A percentile compares a stretch with the other conserved stretches of the same genome.
These are phyloP conservation scores for Phytopythium litorale DNA, from an alignment of 352 stramenopile species.

Conservation along the genomic window DNA sequence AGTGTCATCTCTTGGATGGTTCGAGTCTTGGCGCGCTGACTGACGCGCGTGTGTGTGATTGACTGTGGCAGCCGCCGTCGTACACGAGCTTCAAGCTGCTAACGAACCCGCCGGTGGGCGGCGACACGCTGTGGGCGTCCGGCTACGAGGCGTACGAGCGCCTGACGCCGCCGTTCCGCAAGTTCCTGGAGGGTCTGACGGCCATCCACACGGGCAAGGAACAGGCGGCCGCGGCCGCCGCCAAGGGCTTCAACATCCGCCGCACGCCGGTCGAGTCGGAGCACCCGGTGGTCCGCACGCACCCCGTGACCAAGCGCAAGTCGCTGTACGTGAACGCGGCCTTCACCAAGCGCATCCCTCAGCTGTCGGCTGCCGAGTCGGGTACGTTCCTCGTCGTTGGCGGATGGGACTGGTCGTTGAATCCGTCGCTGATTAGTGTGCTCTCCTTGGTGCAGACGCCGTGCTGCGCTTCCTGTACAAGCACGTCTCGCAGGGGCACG, in stretches of 20 bases:
- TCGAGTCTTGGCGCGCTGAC: neutral
- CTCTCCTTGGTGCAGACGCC: neutral
- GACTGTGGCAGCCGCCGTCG: constrained; percentile 14
- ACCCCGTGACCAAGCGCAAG: constrained; percentile 32
- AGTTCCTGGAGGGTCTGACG: constrained; percentile 31
- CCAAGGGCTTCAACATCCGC: constrained; percentile 21
- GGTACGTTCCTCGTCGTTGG: constrained; percentile 10
- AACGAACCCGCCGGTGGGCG: constrained; percentile 26
- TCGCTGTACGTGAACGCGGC: constrained; percentile 30
- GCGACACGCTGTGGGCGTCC: constrained; percentile 38
- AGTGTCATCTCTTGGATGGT: neutral
- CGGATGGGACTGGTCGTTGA: neutral
- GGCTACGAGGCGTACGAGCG: constrained; percentile 43
- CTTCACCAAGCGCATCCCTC: constrained; percentile 34
- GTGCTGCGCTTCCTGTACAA: constrained; percentile 15
- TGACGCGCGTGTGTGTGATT: neutral
- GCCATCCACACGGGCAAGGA: constrained; percentile 43
- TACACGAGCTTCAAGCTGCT: constrained; percentile 31
- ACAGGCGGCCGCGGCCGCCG: constrained; percentile 24
- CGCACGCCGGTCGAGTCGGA: constrained; percentile 30
- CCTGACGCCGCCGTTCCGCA: constrained; percentile 30
- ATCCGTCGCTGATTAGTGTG: neutral
- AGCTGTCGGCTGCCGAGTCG: constrained; percentile 35
- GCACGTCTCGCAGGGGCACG: constrained; percentile 26
- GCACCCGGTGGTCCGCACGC: constrained; percentile 37